phyloP scores from a whole-genome alignment of 805 yeast species.

The Pichia eremophila region DNA sequence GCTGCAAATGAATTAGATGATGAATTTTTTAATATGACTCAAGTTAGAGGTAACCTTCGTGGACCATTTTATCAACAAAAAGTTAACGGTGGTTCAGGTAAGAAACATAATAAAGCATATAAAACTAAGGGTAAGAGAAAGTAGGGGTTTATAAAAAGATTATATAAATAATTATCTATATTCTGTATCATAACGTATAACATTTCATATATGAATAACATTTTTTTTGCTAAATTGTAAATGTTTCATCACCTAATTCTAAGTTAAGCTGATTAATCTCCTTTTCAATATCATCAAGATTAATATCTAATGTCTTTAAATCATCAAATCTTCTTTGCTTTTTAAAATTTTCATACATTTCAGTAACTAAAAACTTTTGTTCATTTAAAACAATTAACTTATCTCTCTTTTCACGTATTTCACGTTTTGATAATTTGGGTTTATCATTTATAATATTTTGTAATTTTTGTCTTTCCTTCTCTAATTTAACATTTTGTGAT shows the following conservation, averaged over 20 bases:
- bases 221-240: slow-evolving; percentile 1
- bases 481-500: slow-evolving; percentile 34
- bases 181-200: not conserved
- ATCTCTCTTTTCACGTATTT: slow-evolving; percentile 55
- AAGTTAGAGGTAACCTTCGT: slow-evolving; percentile 51
- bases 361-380: slow-evolving; percentile 63
- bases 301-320: slow-evolving; percentile 46
- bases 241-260: slow-evolving; percentile 47
- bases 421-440: slow-evolving; percentile 33
- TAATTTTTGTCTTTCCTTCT: slow-evolving; percentile 8
- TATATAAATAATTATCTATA: too few species aligned
- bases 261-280: slow-evolving; percentile 39
- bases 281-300: slow-evolving; percentile 44
- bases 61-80: slow-evolving; percentile 63
- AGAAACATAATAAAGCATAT: slow-evolving; percentile 58
- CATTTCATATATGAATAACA: too few species aligned
- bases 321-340: slow-evolving; percentile 72
- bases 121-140: slow-evolving; percentile 10
- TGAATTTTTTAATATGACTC: slow-evolving; percentile 70
- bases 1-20: slow-evolving; percentile 78
- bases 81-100: slow-evolving; percentile 52
- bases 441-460: slow-evolving; percentile 1
- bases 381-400: slow-evolving; percentile 81
- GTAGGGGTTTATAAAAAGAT: slow-evolving; percentile 13
- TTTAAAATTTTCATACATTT: slow-evolving; percentile 53